A percentile compares a stretch with the other conserved stretches of the same genome.
Conservation (phyloP, 2,329 filamentous ascomycete genomes). For the Neopestalotiopsis rosae region DNA sequence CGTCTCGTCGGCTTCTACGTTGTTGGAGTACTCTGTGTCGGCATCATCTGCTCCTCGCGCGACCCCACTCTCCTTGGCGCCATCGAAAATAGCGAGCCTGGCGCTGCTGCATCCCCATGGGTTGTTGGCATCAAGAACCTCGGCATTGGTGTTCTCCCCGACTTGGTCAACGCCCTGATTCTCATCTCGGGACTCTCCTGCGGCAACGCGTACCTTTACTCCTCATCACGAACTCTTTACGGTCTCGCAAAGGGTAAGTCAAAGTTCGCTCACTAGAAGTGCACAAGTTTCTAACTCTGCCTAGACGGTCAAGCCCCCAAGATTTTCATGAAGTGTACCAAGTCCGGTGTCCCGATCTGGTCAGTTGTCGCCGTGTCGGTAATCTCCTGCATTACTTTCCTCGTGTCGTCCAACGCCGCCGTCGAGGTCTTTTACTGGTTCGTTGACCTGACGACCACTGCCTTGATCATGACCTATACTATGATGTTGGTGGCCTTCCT, state of each 20-base stretch:
- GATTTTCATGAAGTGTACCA: conserved; percentile 45
- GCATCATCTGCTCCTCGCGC: conserved; percentile 63
- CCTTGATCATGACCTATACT: conserved; percentile 49
- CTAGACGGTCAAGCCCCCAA: conserved; percentile 40
- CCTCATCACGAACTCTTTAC: conserved; percentile 26
- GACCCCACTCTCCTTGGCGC: conserved; percentile 59
- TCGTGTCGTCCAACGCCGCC: conserved; percentile 43
- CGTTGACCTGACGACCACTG: conserved; percentile 46
- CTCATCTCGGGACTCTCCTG: conserved; percentile 31
- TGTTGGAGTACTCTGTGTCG: conserved; percentile 62
- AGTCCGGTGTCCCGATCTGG: conserved; percentile 50
- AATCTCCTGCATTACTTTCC: conserved; percentile 42
- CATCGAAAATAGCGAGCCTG: conserved; percentile 55
- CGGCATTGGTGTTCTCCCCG: conserved; percentile 55
- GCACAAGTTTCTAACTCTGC: conserved; percentile 2
- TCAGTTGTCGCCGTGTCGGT: conserved; percentile 38
- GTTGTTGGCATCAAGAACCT: conserved; percentile 61
- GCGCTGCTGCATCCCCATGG: conserved; percentile 56
- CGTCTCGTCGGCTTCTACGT: conserved; percentile 67
- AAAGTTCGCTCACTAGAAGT: neutral
- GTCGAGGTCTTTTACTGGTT: conserved; percentile 47
- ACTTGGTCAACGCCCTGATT: conserved; percentile 60
- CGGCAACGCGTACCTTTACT: conserved; percentile 30
- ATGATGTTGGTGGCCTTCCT: conserved; percentile 52
- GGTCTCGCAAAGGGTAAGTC: conserved; percentile 32